Evolutionary conservation across 139 green algal genomes (phyloP).

Genomic region (Coccomyxa sp.): DNA sequence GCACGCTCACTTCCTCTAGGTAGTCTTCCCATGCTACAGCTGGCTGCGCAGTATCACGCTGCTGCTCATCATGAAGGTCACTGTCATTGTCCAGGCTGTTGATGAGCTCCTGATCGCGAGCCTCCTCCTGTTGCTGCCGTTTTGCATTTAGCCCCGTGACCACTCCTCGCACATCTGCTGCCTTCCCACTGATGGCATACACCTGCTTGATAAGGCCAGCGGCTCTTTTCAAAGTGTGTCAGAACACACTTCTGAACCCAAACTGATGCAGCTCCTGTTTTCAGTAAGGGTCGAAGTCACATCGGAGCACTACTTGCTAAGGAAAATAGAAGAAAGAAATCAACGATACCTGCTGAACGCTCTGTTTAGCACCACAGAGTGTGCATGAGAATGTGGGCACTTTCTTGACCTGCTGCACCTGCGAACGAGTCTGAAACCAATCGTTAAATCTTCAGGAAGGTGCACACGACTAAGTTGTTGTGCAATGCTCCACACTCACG

Average conservation of each 20-base stretch:
- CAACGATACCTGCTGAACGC: slow-evolving; percentile 4
- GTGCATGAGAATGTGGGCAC: slow-evolving; percentile 6
- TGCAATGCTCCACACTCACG: not conserved
- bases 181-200: slow-evolving; percentile 12
- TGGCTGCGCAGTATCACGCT: not conserved
- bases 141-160: slow-evolving; percentile 3
- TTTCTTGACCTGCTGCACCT: slow-evolving; percentile 24
- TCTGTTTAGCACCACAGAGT: slow-evolving; percentile 7
- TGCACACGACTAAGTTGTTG: not conserved
- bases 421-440: not conserved
- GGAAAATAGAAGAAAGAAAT: not conserved
- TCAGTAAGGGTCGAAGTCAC: not conserved
- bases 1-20: not conserved
- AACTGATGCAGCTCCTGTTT: not conserved
- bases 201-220: not conserved
- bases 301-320: not conserved
- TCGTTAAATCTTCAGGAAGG: too few species aligned
- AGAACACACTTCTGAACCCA: too few species aligned
- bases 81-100: not conserved
- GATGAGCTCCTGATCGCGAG: not conserved
- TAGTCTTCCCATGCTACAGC: not conserved
- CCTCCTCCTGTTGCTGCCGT: not conserved
- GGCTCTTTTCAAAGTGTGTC: not conserved
- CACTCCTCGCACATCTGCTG: slow-evolving; percentile 5
- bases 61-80: not conserved